Evolutionary conservation across 306 rosid species (phyloP), one percentile per base, ranked within the genome.

Genomic region (Vigna radiata): DNA sequence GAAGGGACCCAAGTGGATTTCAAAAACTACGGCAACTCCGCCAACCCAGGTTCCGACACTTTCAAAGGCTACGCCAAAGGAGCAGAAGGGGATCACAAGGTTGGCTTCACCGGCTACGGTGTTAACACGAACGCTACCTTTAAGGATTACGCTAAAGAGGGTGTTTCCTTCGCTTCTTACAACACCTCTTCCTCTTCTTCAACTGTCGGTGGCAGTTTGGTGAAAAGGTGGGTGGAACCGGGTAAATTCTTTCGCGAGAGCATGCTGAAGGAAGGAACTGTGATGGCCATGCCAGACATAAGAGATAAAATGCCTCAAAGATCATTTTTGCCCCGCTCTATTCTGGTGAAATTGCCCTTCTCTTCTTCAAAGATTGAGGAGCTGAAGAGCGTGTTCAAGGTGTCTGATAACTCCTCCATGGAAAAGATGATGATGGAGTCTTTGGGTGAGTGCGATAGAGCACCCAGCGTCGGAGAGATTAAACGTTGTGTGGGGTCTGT

Each of bases 401-500:
- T 39, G 2, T 37, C 31, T 17, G 70, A 64, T 8, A 64, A 64
- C 9, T 64, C 70, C 1, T 64, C 50, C 1, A 64, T 64, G 70
- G 49, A 64, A 2, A 64, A 64, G 29, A 64, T 64, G 70, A 64
- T 64, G 0, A 39, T 17, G 50, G 70, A 83, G 18, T 80, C 96
- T 0, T 50, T 94, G 36, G 25, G 50, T 0, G 97, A 94, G 68
- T 94, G 97, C 65, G 94, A 90, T 85, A 73, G 97, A 12, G 82
- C 84, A 0, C 90, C 98, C 0, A 90, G 94, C 64, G 14, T 4
- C 4, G 96, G 98, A 0, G 98, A 94, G 88, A 91, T 89, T 0
- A 94, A 94, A 41, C 87, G 88, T 3, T 94, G 98, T 74, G 97
- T 94, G 1, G 91, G 86, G 0, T 90, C 97, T 0, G 54, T 84